Percentiles rank a stretch among this genome's conserved stretches.
These are phyloP conservation scores for Apophysomyces ossiformis DNA, from an alignment of 371 early-diverging fungal genomes.

Conservation along the genomic window DNA sequence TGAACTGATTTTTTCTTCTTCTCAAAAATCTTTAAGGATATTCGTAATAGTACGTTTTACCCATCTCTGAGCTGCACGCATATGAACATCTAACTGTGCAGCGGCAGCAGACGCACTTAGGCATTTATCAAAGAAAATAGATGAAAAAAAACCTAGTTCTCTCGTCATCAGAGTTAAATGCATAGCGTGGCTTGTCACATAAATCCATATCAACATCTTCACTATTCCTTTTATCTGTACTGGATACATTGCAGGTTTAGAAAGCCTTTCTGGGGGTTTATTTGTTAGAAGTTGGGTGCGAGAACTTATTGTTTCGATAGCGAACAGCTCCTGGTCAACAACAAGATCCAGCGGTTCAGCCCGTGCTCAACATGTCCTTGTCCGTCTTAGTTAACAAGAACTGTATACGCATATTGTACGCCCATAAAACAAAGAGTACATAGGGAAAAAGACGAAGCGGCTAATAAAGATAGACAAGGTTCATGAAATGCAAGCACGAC, in stretches of 20 bases:
- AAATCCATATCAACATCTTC: constrained; percentile 1
- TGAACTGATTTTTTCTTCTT: constrained; percentile 15
- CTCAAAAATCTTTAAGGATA: constrained; percentile 23
- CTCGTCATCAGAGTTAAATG: constrained; percentile 5
- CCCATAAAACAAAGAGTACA: too few relatives aligned
- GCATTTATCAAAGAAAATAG: not conserved
- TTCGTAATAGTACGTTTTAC: constrained; percentile 22
- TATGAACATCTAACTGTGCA: constrained; percentile 25
- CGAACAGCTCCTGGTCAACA: not conserved
- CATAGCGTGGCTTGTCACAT: constrained; percentile 1
- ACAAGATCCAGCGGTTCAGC: not conserved
- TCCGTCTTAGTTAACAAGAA: constrained; percentile 21
- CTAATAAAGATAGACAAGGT: too few relatives aligned
- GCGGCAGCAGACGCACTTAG: constrained; percentile 25
- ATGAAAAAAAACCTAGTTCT: not conserved
- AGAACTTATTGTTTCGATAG: constrained; percentile 6
- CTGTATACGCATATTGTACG: constrained; percentile 5
- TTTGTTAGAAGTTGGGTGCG: not conserved
- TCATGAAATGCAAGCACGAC: too few relatives aligned
- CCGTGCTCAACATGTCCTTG: constrained; percentile 22
- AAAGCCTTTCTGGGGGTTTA: not conserved
- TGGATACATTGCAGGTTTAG: not conserved
- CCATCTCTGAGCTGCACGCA: constrained; percentile 26
- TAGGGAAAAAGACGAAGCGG: too few relatives aligned
- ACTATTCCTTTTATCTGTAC: not conserved